Evolutionary conservation across 2,329 filamentous ascomycete species (phyloP), one percentile per base, ranked within the genome.

Genomic region (Diaporthe vaccinii): DNA sequence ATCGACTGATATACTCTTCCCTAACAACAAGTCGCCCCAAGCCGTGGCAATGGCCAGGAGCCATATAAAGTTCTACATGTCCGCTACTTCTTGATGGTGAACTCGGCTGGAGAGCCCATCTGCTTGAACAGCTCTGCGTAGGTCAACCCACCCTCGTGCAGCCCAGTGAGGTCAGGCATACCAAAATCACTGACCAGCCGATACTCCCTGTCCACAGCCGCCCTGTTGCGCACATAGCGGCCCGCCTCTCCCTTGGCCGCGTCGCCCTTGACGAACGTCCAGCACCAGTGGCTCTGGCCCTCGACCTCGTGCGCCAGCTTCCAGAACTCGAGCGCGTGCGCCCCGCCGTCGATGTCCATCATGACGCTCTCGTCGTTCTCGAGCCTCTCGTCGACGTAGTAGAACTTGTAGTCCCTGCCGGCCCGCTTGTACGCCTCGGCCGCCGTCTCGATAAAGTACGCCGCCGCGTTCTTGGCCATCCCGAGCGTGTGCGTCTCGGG

Each of bases 241-340:
- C 57, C 70, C 17, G 57, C 41, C 57, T 72, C 31, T 8, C 74
- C 74, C 31, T 36, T 59, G 8, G 31, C 44, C 0, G 36, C 70
- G 8, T 72, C 70, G 10, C 74, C 74, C 59, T 61, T 68, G 51
- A 73, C 39, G 28, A 73, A 73, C 15, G 59, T 75, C 74, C 74
- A 75, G 51, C 59, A 65, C 69, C 69, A 75, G 44, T 73, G 59
- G 7, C 49, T 68, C 68, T 75, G 74, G 28, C 59, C 74, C 58
- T 72, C 20, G 6, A 72, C 59, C 74, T 75, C 69, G 39, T 68
- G 58, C 39, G 34, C 68, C 41, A 68, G 69, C 74, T 41, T 73
- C 74, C 74, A 75, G 59, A 73, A 75, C 69, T 75, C 74, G 17
- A 51, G 41, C 31, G 69, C 69, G 44, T 73, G 74, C 31, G 74